Conservation (phyloP, 2,329 filamentous ascomycete genomes). For the Alternaria brassicae region DNA sequence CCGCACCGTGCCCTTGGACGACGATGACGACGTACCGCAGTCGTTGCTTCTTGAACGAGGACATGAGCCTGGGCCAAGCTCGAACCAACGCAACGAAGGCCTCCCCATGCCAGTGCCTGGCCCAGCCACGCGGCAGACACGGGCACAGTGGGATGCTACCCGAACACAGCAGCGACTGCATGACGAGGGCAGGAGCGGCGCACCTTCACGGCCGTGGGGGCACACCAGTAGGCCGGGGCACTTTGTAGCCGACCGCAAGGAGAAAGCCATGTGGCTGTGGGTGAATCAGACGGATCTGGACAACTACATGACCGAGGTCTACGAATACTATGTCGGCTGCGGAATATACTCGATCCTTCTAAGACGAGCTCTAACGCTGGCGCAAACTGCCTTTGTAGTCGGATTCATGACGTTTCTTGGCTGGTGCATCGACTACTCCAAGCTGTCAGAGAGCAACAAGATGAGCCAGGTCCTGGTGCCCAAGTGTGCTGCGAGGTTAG, state of each 20-base stretch:
- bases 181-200: conserved; percentile 29
- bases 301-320: conserved; percentile 83
- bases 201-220: conserved; percentile 32
- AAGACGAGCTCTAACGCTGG: conserved; percentile 72
- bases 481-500: conserved; percentile 69
- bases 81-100: conserved; percentile 32
- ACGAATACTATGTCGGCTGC: conserved; percentile 82
- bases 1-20: conserved; percentile 48
- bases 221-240: conserved; percentile 33
- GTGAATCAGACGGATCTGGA: conserved; percentile 90
- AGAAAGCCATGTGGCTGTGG: conserved; percentile 91
- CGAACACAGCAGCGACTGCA: conserved; percentile 57
- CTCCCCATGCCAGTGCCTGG: conserved; percentile 53
- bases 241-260: conserved; percentile 63
- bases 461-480: conserved; percentile 69
- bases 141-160: conserved; percentile 60
- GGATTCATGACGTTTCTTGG: conserved; percentile 82
- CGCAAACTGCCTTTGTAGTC: conserved; percentile 85
- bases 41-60: conserved; percentile 67
- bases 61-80: conserved; percentile 40
- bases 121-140: conserved; percentile 53
- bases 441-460: conserved; percentile 70
- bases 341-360: conserved; percentile 86
- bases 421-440: conserved; percentile 83
- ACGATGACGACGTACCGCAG: conserved; percentile 63